Base-by-base conservation (phyloP, 163 green algal species). In the Trebouxiophyceae sp. region DNA sequence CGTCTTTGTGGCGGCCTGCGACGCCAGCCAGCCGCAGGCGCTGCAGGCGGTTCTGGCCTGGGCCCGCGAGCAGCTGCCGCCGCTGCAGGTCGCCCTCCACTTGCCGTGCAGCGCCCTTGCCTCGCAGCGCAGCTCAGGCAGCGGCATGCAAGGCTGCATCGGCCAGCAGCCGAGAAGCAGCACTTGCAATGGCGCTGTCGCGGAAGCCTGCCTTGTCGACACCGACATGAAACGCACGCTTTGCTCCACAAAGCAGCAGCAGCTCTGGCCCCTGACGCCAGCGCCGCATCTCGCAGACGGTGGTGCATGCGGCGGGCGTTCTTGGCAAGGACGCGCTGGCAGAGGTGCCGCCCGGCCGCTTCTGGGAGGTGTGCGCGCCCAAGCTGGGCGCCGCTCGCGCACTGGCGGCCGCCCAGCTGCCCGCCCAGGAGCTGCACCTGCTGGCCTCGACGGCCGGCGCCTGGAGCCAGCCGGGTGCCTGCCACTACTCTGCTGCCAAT, bases 401-500 rank as follows among this genome's bases (percentile, higher is more conserved):
- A n/a, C 33, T 50, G 5, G n/a, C 16, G 4, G 34, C 4, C 20
- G 16, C 4, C 34, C 27, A 4, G 27, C 33, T 70, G 26, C 64
- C 54, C 23, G 3, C 64, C 2, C 3, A 2, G 8, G 29, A 24
- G 19, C 55, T 20, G 7, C 27, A 32, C 4, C 26, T 72, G 19
- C 57, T 72, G 16, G 63, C 58, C 29, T 67, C 57, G 31, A 72
- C 66, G 8, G n/a, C 66, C 1, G 45, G 58, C 1, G 66, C 47
- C 5, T 72, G 66, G 66, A 67, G 58, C 26, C 66, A 72, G 58
- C 22, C 22, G 16, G 32, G 26, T 16, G 55, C 55, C 1, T 44
- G 30, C 23, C 65, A 60, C 65, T 68, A 68, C 27, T 59, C 62
- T n/a, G 47, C 47, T 4, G 62, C 39, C 62, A 68, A 68, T 33